Base-by-base conservation (phyloP, 2,329 filamentous ascomycete genomes). In the Colletotrichum somersetense region DNA sequence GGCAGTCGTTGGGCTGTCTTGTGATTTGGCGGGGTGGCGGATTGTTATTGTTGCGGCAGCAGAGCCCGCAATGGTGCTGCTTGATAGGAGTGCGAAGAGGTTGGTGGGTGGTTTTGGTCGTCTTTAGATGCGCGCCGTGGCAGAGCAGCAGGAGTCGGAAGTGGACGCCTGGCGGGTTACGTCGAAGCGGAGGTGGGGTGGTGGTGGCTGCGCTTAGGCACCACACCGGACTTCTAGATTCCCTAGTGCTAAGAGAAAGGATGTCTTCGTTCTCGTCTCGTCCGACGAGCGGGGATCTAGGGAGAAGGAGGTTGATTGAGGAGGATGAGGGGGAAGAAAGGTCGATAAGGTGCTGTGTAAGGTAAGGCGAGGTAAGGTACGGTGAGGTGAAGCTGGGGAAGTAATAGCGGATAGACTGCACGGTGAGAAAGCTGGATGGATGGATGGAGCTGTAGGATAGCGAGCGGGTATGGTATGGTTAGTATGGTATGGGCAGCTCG, bases 181-280 rank as follows among this genome's bases (percentile, higher is more conserved):
- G 69, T 58, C 55, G 70, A 72, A 66, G 44, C 70, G 55, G 61
- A 64, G 66, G 66, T 72, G 70, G 70, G 59, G 70, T 64, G 70
- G 70, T 64, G 70, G 70, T 72, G 66, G 70, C 66, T 72, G 66
- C 70, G 70, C 70, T 72, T 72, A 61, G 70, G 66, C 70, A 61
- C 66, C 46, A 61, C 70, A 72, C 70, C 70, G 70, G 59, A 59
- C 67, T 65, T 72, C 66, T 72, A 55, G 55, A 70, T 61, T 61
- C 42, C 58, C 66, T 72, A 70, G 70, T 72, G 61, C 70, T 23
- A 65, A 48, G 70, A 56, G 64, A 40, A 61, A 50, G 30, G 52
- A 42, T 69, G 48, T 65, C 70, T 70, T 69, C 59, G 53, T 46
- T 46, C 44, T 56, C 59, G 48, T 42, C 62, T 64, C 48, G 46